These are phyloP conservation scores for Stereum hirsutum DNA, from an alignment of 1,284 basidiomycete genomes.

Conservation along the genomic window DNA sequence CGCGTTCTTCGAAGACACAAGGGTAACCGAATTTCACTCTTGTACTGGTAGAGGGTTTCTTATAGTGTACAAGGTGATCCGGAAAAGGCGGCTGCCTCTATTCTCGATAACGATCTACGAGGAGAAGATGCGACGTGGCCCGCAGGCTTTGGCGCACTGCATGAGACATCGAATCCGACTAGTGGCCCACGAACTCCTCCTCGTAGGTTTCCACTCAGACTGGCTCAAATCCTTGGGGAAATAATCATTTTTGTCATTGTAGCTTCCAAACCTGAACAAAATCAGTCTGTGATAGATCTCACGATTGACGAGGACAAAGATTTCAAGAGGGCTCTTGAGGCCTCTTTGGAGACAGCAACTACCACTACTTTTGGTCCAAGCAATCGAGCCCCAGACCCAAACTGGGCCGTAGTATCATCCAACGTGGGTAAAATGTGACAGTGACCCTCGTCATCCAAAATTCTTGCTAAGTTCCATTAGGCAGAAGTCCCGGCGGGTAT, in stretches of 20 bases:
- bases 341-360: slow-evolving; percentile 35
- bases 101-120: slow-evolving; percentile 43
- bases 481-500: slow-evolving; percentile 27
- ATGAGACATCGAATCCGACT: slow-evolving; percentile 4
- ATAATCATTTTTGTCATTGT: slow-evolving; percentile 6
- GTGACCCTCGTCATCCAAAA: not conserved
- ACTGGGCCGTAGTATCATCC: slow-evolving; percentile 60
- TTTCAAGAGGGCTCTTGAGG: slow-evolving; percentile 38
- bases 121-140: slow-evolving; percentile 16
- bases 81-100: slow-evolving; percentile 50
- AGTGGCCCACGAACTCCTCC: slow-evolving; percentile 21
- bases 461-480: slow-evolving; percentile 8
- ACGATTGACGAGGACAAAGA: slow-evolving; percentile 45
- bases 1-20: slow-evolving; percentile 47
- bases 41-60: too few relatives aligned
- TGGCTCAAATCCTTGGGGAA: not conserved
- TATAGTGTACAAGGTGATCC: too few relatives aligned
- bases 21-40: too few relatives aligned
- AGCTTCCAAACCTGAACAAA: slow-evolving; percentile 26
- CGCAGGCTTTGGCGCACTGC: slow-evolving; percentile 2
- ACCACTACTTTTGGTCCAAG: slow-evolving; percentile 41
- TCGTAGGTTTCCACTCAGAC: slow-evolving; percentile 16
- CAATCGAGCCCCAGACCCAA: slow-evolving; percentile 47
- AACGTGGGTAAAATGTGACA: slow-evolving; percentile 34
- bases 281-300: slow-evolving; percentile 41